Evolutionary conservation across 139 green algal species (phyloP).

Genomic region (Chlorella sp.): DNA sequence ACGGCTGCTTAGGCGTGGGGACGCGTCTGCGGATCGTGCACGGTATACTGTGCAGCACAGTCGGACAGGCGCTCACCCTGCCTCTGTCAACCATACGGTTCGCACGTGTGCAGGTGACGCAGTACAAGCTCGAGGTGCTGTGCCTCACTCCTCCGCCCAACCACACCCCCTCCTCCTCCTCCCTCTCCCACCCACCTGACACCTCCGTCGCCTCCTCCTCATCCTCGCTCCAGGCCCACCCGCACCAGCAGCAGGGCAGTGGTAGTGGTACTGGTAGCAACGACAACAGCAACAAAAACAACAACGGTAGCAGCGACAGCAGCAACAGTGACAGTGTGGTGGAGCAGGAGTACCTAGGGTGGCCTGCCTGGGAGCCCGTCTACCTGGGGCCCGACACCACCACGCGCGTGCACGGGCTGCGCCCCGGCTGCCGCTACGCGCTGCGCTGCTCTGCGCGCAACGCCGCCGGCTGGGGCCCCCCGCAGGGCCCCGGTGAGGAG

Average conservation of each 20-base stretch:
- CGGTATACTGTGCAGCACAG: no score
- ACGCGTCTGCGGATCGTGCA: no score
- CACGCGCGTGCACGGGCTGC: conserved; percentile 23
- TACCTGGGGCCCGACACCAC: conserved; percentile 23
- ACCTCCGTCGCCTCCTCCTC: no score
- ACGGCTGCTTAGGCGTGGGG: no score
- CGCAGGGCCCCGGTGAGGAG: conserved; percentile 19
- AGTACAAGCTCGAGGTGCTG: no score
- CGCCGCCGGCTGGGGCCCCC: conserved; percentile 29
- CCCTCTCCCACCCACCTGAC: no score
- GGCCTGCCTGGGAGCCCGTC: conserved; percentile 13
- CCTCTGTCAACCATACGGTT: no score
- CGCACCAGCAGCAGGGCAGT: no score
- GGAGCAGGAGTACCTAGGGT: not conserved
- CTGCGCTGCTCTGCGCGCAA: conserved; percentile 44
- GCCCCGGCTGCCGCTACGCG: conserved; percentile 29
- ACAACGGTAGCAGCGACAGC: not conserved
- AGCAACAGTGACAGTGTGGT: not conserved
- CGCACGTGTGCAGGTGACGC: no score
- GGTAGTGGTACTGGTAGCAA: not conserved
- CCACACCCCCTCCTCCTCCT: no score
- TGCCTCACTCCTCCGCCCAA: no score
- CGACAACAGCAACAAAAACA: not conserved
- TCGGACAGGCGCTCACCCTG: no score
- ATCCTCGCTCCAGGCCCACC: not conserved